A percentile compares a stretch with the other conserved stretches of the same genome.
These are phyloP conservation scores for Globisporangium acanthophoron DNA, from an alignment of 352 stramenopile genomes.

Conservation along the genomic window DNA sequence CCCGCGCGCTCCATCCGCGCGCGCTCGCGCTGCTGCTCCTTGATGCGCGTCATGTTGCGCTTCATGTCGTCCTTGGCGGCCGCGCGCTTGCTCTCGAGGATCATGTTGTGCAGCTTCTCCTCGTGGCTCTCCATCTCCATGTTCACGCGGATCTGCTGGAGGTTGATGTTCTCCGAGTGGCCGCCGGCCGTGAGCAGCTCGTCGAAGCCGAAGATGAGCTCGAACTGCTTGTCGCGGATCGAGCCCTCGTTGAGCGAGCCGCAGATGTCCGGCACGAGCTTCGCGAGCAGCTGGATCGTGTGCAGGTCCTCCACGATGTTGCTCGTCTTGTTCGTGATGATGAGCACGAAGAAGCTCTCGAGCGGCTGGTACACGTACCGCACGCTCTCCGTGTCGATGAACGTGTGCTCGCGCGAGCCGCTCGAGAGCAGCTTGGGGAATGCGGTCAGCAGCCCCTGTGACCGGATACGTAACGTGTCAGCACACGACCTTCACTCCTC, in stretches of 20 bases:
- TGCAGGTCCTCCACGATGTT: slow-evolving; percentile 99
- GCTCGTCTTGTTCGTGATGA: slow-evolving; percentile 98
- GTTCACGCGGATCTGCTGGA: slow-evolving; percentile 94
- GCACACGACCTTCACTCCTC: not conserved
- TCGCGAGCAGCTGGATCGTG: slow-evolving; percentile 96
- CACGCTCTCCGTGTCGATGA: slow-evolving; percentile 98
- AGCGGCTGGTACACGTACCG: slow-evolving; percentile 99
- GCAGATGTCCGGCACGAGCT: slow-evolving; percentile 96
- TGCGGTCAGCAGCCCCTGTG: slow-evolving; percentile 93
- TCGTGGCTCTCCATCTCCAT: slow-evolving; percentile 99
- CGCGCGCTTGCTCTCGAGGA: slow-evolving; percentile 94
- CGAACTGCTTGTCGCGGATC: slow-evolving; percentile 96
- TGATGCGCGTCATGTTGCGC: slow-evolving; percentile 83
- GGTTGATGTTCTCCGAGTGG: slow-evolving; percentile 95
- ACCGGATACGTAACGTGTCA: not conserved
- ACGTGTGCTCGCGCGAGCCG: slow-evolving; percentile 95
- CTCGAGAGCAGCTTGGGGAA: slow-evolving; percentile 98
- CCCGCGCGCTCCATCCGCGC: slow-evolving; percentile 70
- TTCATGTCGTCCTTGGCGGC: slow-evolving; percentile 88
- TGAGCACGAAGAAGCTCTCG: slow-evolving; percentile 96
- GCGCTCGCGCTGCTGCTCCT: slow-evolving; percentile 83
- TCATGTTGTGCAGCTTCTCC: slow-evolving; percentile 98
- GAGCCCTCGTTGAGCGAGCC: slow-evolving; percentile 90
- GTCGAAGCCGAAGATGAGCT: slow-evolving; percentile 99
- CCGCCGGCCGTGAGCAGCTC: slow-evolving; percentile 97